phyloP scores from a whole-genome alignment of 2,329 filamentous ascomycete species.

The Diplodia sapinea region DNA sequence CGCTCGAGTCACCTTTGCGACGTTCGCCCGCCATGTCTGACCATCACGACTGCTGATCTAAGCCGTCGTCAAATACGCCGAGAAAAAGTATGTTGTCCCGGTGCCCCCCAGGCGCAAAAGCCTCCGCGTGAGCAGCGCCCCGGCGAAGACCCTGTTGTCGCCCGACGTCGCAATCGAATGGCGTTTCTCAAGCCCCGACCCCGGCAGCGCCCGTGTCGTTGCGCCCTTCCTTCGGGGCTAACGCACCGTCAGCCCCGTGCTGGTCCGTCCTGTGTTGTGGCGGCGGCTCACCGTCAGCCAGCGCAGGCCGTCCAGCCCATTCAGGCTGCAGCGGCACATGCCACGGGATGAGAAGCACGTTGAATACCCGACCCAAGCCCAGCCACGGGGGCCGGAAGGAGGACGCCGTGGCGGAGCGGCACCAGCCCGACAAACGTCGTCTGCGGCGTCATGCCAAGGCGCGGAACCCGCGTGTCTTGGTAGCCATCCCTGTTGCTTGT shows the following conservation, averaged over 20 bases:
- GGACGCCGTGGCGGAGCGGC: conserved; percentile 14
- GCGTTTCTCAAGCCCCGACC: not conserved
- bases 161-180: not conserved
- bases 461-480: conserved; percentile 15
- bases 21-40: not conserved
- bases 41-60: not conserved
- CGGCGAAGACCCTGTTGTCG: not conserved
- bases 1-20: not conserved
- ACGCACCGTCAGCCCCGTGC: conserved; percentile 20
- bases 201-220: not conserved
- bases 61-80: not conserved
- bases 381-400: conserved; percentile 12
- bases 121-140: conserved; percentile 3
- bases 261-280: conserved; percentile 11
- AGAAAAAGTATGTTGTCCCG: not conserved
- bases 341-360: not conserved
- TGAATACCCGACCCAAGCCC: not conserved
- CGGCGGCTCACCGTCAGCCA: conserved; percentile 14
- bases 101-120: not conserved
- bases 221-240: not conserved
- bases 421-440: conserved; percentile 3
- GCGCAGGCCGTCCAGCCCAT: conserved; percentile 13
- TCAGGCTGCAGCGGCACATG: conserved; percentile 7
- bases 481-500: conserved; percentile 11
- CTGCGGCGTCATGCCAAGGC: conserved; percentile 18